These are phyloP conservation scores for Globisporangium radiosum DNA, from an alignment of 352 stramenopile species.

Conservation along the genomic window DNA sequence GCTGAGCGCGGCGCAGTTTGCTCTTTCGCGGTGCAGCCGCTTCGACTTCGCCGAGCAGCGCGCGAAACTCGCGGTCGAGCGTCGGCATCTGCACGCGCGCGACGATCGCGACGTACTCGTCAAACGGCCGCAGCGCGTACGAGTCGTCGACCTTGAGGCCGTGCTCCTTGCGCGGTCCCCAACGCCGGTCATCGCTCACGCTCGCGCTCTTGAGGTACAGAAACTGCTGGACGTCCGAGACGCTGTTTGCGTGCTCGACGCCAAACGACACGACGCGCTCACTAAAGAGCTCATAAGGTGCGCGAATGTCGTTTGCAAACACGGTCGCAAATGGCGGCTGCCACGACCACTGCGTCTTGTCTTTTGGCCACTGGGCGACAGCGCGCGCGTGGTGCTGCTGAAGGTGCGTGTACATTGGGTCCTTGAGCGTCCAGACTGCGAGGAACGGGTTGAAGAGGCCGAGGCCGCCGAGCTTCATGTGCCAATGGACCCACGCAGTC, in stretches of 20 bases:
- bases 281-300: constrained; percentile 21
- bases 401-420: constrained; percentile 22
- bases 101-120: constrained; percentile 21
- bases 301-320: constrained; percentile 12
- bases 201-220: constrained; percentile 22
- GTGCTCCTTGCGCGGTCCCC: constrained; percentile 5
- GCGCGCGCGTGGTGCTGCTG: constrained; percentile 15
- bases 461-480: constrained; percentile 28
- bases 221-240: constrained; percentile 8
- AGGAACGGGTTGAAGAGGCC: constrained; percentile 41
- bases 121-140: constrained; percentile 21
- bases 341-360: constrained; percentile 32
- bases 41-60: constrained; percentile 13
- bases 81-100: constrained; percentile 1
- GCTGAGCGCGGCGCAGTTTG: neutral
- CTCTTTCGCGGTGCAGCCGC: constrained; percentile 6
- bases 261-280: constrained; percentile 19
- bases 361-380: constrained; percentile 21
- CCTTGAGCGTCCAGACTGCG: constrained; percentile 23
- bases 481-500: constrained; percentile 34
- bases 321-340: constrained; percentile 27
- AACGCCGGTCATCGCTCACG: constrained; percentile 18
- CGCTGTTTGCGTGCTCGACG: constrained; percentile 14
- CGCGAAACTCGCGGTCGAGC: constrained; percentile 16
- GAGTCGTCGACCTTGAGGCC: constrained; percentile 20